Evolutionary conservation across 1,139 yeast genomes (phyloP), one percentile per base, ranked within the genome.

Genomic region (Spathaspora sp.): DNA sequence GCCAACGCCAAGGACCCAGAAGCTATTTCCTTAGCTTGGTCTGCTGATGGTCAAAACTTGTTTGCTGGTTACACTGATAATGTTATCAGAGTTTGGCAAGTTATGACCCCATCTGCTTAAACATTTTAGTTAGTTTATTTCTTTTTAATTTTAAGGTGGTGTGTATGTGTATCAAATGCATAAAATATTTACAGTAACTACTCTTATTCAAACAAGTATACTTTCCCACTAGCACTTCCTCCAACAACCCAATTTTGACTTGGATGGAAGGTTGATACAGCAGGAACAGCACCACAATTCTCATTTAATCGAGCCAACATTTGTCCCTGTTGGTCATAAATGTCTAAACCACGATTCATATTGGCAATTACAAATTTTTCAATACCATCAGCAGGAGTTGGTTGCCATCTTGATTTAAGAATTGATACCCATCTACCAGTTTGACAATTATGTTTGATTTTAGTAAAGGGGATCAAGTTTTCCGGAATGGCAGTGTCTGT

Each of bases 1-100:
- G 84, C 87, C 67, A 84, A 85, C 79, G 91, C 96, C 65, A 89
- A 89, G 83, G 97, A 89, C 81, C 99, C 99, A 73, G 96, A 90
- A 78, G 95, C 96, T 74, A 81, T 93, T 74, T 91, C 98, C 61
- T 86, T 93, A 74, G 90, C 97, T 74, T 93, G 99, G 99, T 91
- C 98, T 68, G 95, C 97, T 77, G 99, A 93, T 69, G 99, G 99
- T 76, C 98, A 91, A 84, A 90, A 89, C 87, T 86, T 93, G 80
- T 93, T 90, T 74, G 97, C 98, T 67, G 99, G 99, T 84, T 93
- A 93, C 97, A 91, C 98, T 70, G 99, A 93, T 80, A 89, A 89
- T 84, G 84, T 87, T 72, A 91, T 93, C 84, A 93, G 99, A 83
- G 99, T 91, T 79, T 93, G 98, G 98, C 98, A 93, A 86, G 97